These are phyloP conservation scores for Dactylorhiza incarnata DNA, from an alignment of 106 monocot species.

Conservation along the genomic window DNA sequence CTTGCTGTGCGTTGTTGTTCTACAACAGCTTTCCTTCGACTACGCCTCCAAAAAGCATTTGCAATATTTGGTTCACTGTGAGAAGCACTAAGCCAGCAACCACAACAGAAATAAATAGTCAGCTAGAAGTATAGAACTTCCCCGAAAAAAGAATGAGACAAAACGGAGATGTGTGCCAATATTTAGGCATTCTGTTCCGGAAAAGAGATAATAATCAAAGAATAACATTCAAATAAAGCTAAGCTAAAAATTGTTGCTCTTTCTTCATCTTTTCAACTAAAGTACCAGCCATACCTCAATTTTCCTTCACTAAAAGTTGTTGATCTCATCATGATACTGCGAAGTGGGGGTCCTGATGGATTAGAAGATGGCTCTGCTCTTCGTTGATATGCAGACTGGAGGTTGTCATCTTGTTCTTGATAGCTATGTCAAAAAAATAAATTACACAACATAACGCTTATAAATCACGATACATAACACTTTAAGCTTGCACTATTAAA, in stretches of 20 bases:
- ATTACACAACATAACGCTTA: too few species aligned
- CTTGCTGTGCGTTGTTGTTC: slow-evolving; percentile 80
- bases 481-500: too few species aligned
- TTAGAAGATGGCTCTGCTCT: slow-evolving; percentile 51
- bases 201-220: too few species aligned
- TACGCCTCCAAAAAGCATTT: slow-evolving; percentile 72
- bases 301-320: slow-evolving; percentile 49
- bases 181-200: too few species aligned
- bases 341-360: slow-evolving; percentile 34
- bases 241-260: not conserved
- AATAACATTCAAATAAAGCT: not conserved
- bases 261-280: not conserved
- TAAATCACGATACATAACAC: too few species aligned
- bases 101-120: not conserved
- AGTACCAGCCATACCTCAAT: slow-evolving; percentile 33
- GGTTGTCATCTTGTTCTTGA: slow-evolving; percentile 68
- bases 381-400: slow-evolving; percentile 31
- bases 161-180: too few species aligned
- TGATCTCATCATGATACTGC: slow-evolving; percentile 46
- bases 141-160: too few species aligned
- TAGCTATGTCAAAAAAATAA: slow-evolving; percentile 17
- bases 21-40: slow-evolving; percentile 68
- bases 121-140: not conserved
- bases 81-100: slow-evolving; percentile 45
- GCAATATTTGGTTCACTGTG: slow-evolving; percentile 85